Base-by-base conservation (phyloP, 225 moss, liverwort and hornwort species). In the Bryum argenteum region DNA sequence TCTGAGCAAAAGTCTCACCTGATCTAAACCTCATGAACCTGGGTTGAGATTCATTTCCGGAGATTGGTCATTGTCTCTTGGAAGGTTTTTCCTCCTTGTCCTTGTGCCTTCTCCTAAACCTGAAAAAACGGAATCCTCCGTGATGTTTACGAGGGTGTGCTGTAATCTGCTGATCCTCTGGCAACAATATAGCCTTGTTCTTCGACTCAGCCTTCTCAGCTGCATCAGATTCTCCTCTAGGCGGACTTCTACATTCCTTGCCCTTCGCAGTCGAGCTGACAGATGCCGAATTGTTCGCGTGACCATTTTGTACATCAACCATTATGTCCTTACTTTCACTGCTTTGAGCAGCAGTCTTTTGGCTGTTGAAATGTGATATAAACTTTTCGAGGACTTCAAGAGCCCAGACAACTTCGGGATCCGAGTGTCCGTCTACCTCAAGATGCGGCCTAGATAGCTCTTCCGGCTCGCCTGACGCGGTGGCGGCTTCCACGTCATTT, bases 331-430 rank as follows among this genome's bases (percentile, higher is more conserved):
- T 75, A 40, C 42, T 55, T 73, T 57, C 73, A 55, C 47, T 54
- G 67, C 65, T 71, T 70, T 63, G 61, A 70, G 81, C 66, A 44
- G 42, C 45, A 24, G 61, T 61, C 33, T 76, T 79, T 40, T 69
- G 67, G 21, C 47, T 74, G 12, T 69, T 82, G 45, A 81, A 81
- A 56, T 84, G 77, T 1, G 69, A 62, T 60, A 87, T 87, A 20
- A 75, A 65, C 69, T 84, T 87, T 40, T 84, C 78, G 12, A 87
- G 84, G 17, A 38, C 54, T 45, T 58, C 54, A 58, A 87, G 79
- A 74, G 87, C 87, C 84, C 81, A 87, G 28, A 71, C 59, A 71
- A 87, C 87, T 57, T 87, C 87, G 6, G 81, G 81, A 43, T 87
- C 87, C 23, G 68, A 52, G 62, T 79, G 39, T 58, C 58, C 45